Conservation (phyloP, 306 rosid genomes). For the Castanea sativa region DNA sequence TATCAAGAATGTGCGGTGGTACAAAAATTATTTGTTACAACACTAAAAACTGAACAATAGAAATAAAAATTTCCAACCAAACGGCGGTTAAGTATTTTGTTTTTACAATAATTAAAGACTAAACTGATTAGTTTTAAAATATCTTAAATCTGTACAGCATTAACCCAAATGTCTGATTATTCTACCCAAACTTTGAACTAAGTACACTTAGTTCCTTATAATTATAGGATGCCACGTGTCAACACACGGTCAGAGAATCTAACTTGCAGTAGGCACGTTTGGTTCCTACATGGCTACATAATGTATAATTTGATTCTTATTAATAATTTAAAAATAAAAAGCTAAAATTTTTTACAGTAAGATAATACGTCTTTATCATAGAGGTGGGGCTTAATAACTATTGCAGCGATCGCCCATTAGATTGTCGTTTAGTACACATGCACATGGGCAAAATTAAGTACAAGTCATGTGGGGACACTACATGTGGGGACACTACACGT, state of each 20-base stretch:
- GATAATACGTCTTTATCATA: conserved; percentile 24
- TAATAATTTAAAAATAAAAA: not conserved
- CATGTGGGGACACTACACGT: conserved; percentile 44
- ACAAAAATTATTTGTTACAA: too few relatives aligned
- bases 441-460: conserved; percentile 57
- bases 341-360: not conserved
- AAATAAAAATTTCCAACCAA: too few relatives aligned
- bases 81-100: too few relatives aligned
- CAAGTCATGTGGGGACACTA: conserved; percentile 26
- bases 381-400: conserved; percentile 6
- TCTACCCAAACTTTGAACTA: too few relatives aligned
- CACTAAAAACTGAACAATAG: too few relatives aligned
- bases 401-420: conserved; percentile 8
- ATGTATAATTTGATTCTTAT: too few relatives aligned
- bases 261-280: not conserved
- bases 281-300: not conserved
- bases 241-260: conserved; percentile 17
- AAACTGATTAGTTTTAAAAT: too few relatives aligned
- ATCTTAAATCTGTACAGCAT: too few relatives aligned
- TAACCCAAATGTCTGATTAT: too few relatives aligned
- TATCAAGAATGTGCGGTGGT: too few relatives aligned
- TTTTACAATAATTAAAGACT: too few relatives aligned
- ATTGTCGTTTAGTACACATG: conserved; percentile 29
- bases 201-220: not conserved
- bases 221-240: conserved; percentile 19